Base-by-base conservation (phyloP, 345 rosid species). In the Euphorbia tirucalli region DNA sequence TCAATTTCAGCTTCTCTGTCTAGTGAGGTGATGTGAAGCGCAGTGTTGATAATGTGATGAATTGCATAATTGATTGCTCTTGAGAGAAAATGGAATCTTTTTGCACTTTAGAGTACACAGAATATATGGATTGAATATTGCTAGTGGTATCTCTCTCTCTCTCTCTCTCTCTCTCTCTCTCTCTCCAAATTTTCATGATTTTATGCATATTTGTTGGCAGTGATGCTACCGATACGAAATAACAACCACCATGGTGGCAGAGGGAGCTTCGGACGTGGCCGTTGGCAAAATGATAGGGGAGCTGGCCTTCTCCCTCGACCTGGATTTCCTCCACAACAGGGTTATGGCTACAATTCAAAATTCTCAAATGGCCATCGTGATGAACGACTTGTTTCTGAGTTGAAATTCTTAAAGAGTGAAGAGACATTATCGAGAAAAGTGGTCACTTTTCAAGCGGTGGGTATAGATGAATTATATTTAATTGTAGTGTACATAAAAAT, bases 301-400 rank as follows among this genome's bases (percentile, higher is more conserved):
- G 89, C 89, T 21, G 98, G 98, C 70, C 82, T 90, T 67, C 98
- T 95, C 77, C 97, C 97, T 52, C 88, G 96, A 32, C 99, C 97
- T 35, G 93, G 93, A 56, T 88, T 77, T 79, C 96, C 93, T 66
- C 89, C 79, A 5, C 80, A 95, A 75, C 93, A 87, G 75, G 86
- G 91, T 70, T 91, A 69, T 84, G 96, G 96, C 55, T 87, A 73
- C 77, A 88, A 88, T 30, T 69, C 84, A 10, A 92, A 83, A 83
- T 95, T 86, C 79, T 72, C 84, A 56, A 92, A 80, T 69, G 89
- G 88, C 73, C 93, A 77, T 77, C 96, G 90, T 25, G 97, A 90
- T 81, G 99, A 95, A 73, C 89, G 94, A 30, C 84, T 90, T 83
- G 94, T 95, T 66, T 92, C 99, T 7, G 99, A 95, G 71, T 80